phyloP scores from a whole-genome alignment of 1,284 basidiomycete genomes.

The Ceratobasidium sp. region DNA sequence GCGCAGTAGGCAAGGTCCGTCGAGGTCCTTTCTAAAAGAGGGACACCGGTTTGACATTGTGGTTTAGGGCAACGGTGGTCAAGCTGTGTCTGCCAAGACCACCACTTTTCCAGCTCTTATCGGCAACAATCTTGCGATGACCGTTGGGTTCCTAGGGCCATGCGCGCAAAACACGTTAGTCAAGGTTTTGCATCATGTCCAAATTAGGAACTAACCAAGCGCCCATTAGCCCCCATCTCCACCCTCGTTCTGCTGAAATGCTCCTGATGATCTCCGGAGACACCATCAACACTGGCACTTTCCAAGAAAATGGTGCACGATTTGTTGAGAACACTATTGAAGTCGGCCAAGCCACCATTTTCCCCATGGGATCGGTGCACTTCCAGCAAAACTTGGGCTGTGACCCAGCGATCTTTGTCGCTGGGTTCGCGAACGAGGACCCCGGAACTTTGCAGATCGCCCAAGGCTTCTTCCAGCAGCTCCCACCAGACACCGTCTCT shows the following conservation, averaged over 20 bases:
- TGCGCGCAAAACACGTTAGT: slow-evolving; percentile 31
- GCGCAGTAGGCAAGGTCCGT: slow-evolving; percentile 23
- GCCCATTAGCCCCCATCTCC: slow-evolving; percentile 13
- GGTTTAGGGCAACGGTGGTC: slow-evolving; percentile 28
- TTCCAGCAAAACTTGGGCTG: slow-evolving; percentile 38
- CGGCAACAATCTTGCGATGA: slow-evolving; percentile 24
- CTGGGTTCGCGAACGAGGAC: slow-evolving; percentile 34
- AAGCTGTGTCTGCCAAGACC: slow-evolving; percentile 29
- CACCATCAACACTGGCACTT: slow-evolving; percentile 29
- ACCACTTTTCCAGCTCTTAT: slow-evolving; percentile 30
- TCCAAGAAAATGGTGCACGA: slow-evolving; percentile 29
- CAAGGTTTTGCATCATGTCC: neutral
- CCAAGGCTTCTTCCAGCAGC: slow-evolving; percentile 32
- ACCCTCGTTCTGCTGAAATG: slow-evolving; percentile 23
- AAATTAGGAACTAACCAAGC: neutral
- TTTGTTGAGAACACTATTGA: slow-evolving; percentile 23
- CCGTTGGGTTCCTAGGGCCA: slow-evolving; percentile 26
- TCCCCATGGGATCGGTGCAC: slow-evolving; percentile 32
- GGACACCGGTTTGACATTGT: neutral
- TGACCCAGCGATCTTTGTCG: slow-evolving; percentile 30
- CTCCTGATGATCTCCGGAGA: slow-evolving; percentile 22
- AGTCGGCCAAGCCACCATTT: slow-evolving; percentile 31
- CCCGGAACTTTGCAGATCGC: slow-evolving; percentile 32
- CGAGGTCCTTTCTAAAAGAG: neutral
- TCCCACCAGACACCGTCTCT: slow-evolving; percentile 32